These are phyloP conservation scores for Lactarius tabidus DNA, from an alignment of 768 basidiomycete species.

Conservation along the genomic window DNA sequence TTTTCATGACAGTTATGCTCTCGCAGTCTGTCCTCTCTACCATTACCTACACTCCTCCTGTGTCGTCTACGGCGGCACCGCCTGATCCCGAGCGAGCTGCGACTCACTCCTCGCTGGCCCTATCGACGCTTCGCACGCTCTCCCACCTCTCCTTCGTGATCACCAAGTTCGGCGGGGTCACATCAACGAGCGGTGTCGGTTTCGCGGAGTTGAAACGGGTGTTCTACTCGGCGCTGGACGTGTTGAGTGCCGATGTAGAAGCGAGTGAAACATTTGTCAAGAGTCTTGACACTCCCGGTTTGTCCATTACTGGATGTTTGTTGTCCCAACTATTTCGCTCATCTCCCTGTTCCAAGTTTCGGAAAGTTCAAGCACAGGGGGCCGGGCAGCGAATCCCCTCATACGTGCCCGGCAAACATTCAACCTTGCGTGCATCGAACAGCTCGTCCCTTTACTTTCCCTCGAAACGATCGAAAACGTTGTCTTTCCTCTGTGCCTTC, in stretches of 20 bases:
- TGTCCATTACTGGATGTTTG: neutral
- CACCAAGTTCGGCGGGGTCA: conserved; percentile 73
- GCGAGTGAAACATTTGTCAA: conserved; percentile 39
- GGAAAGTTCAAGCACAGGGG: conserved; percentile 5
- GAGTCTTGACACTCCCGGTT: conserved; percentile 31
- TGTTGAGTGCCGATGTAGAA: conserved; percentile 45
- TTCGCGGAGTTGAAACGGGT: conserved; percentile 70
- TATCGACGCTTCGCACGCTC: conserved; percentile 51
- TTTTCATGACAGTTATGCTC: conserved; percentile 73
- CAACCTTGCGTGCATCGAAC: conserved; percentile 70
- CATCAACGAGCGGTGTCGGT: conserved; percentile 47
- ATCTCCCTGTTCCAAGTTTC: neutral
- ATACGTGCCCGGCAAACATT: conserved; percentile 42
- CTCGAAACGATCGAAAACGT: conserved; percentile 48
- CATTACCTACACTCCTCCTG: conserved; percentile 40
- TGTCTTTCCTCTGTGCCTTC: conserved; percentile 59
- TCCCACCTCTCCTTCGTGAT: conserved; percentile 72
- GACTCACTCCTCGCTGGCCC: conserved; percentile 48
- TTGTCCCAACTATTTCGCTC: neutral
- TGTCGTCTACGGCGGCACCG: neutral
- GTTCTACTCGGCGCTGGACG: conserved; percentile 74
- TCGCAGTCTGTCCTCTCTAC: conserved; percentile 56
- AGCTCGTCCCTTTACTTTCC: conserved; percentile 61
- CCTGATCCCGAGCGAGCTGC: neutral
- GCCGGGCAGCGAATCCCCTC: neutral